Base-by-base conservation (phyloP, 2,329 filamentous ascomycete species). In the Teratosphaeria epicoccoides region DNA sequence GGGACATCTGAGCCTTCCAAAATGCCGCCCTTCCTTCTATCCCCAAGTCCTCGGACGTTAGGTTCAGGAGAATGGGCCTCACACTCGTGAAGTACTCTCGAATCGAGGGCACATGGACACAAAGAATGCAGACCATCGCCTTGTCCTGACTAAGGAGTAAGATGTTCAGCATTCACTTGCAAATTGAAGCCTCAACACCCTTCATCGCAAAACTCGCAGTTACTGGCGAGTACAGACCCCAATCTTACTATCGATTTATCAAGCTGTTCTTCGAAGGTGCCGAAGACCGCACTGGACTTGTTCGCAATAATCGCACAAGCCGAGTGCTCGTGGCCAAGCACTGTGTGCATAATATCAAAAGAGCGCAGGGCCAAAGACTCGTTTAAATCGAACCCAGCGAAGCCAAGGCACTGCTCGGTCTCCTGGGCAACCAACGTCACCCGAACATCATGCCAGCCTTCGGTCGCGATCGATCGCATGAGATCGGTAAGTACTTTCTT, bases 241-340 rank as follows among this genome's bases (percentile, higher is more conserved):
- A 7, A 17, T 7, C 17, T 9, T 6, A 40, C 4, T 40, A 40
- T 17, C 33, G 20, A 17, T 7, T 40, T 17, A 17, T 40, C 33
- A 40, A 40, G n/a, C 17, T 40, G 33, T 45, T 28, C 17, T 10
- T n/a, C 22, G 26, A 25, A 26, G 43, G 44, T n/a, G 24, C 40
- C 20, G 49, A 51, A 44, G 49, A 45, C 26, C 44, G 43, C 17
- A 22, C 45, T 14, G 23, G 25, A 6, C 26, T 51, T 6, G 17
- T 26, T 24, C 24, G 43, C 3, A 33, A 10, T 6, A 17, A 11
- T 10, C 7, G 11, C 12, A 45, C 29, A 11, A 37, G 17, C 17
- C 23, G 49, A 23, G 17, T 52, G 12, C 14, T 52, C n/a, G 46
- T 52, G 7, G 20, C 29, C 22, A 52, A 52, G 40, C 46, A 40